phyloP scores from a whole-genome alignment of 371 early-diverging fungal genomes.

The Actinomortierella ambigua region DNA sequence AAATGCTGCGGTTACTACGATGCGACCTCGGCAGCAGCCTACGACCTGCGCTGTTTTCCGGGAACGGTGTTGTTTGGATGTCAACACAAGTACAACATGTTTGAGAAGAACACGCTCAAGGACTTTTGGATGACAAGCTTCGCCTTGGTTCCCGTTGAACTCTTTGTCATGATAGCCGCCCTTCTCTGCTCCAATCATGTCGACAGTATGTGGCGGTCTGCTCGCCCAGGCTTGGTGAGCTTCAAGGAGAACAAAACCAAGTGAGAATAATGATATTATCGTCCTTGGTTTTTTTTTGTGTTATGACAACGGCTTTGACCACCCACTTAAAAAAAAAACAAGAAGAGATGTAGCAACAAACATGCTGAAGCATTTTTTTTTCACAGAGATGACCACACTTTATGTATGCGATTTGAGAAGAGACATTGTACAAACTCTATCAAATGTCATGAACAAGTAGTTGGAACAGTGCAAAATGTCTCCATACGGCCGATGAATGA shows the following conservation, averaged over 20 bases:
- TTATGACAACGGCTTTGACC: too few species aligned
- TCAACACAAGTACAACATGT: slow-evolving; percentile 58
- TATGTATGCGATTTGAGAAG: too few species aligned
- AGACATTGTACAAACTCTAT: too few species aligned
- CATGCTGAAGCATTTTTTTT: too few species aligned
- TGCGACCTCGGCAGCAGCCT: slow-evolving; percentile 17
- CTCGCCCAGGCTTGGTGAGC: slow-evolving; percentile 36
- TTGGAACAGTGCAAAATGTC: too few species aligned
- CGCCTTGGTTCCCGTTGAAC: slow-evolving; percentile 52
- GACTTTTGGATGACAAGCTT: slow-evolving; percentile 56
- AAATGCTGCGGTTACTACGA: slow-evolving; percentile 10
- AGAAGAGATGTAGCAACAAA: too few species aligned
- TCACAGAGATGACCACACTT: too few species aligned
- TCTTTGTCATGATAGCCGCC: slow-evolving; percentile 57
- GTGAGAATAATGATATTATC: too few species aligned
- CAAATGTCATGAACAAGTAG: too few species aligned
- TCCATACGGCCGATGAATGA: too few species aligned
- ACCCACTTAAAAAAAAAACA: too few species aligned
- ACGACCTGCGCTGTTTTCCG: slow-evolving; percentile 56
- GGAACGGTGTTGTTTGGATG: slow-evolving; percentile 62
- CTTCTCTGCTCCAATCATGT: slow-evolving; percentile 67
- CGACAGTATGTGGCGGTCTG: slow-evolving; percentile 52
- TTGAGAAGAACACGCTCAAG: slow-evolving; percentile 49
- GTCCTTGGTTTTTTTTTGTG: too few species aligned
- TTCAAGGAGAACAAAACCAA: slow-evolving; percentile 24